Conservation (phyloP, 306 rosid species). For the Hippophae gyantsensis region DNA sequence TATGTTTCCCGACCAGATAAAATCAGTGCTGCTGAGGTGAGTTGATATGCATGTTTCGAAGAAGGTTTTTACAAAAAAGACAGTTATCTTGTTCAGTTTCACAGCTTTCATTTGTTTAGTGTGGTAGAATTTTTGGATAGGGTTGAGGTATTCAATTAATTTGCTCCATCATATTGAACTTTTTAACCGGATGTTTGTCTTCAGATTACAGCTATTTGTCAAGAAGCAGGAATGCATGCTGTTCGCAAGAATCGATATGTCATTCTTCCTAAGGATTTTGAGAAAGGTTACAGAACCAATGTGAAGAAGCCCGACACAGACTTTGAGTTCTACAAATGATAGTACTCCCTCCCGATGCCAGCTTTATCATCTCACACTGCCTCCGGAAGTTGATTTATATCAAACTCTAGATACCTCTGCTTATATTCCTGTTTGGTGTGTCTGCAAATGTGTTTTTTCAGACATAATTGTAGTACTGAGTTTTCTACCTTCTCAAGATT, state of each 20-base stretch:
- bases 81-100: not conserved
- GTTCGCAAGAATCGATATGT: constrained; percentile 94
- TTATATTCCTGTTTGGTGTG: no score
- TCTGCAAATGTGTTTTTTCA: no score
- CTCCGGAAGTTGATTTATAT: no score
- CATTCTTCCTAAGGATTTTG: constrained; percentile 95
- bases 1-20: constrained; percentile 99
- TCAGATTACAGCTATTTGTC: constrained; percentile 93
- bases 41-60: constrained; percentile 20
- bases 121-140: not conserved
- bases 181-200: constrained; percentile 5
- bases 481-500: no score
- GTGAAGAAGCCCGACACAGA: constrained; percentile 99
- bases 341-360: no score
- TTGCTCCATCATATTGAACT: no score
- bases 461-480: no score
- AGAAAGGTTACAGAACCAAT: constrained; percentile 91
- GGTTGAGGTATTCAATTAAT: not conserved
- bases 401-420: no score
- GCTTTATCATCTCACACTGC: no score
- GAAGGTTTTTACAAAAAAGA: not conserved
- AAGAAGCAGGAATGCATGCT: constrained; percentile 99
- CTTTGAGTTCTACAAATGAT: constrained; percentile 96
- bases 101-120: not conserved
- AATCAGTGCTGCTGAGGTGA: constrained; percentile 99